phyloP scores from a whole-genome alignment of 176 grass and related monocot species.

The Phoenix roebelenii region DNA sequence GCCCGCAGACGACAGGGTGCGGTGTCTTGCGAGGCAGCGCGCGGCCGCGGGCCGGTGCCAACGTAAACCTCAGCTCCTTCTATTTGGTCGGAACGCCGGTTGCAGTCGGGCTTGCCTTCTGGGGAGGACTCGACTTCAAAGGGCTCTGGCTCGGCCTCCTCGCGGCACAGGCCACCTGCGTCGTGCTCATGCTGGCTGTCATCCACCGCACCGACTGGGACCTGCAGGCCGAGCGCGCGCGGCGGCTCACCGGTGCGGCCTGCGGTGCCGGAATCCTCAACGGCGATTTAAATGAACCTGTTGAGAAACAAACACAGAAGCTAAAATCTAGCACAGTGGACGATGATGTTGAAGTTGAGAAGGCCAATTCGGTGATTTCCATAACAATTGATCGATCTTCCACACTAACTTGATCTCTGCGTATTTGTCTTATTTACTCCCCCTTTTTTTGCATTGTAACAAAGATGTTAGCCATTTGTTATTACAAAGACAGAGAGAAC shows the following conservation, averaged over 20 bases:
- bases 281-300: no score
- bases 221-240: slow-evolving; percentile 44
- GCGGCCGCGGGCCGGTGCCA: slow-evolving; percentile 61
- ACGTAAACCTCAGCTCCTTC: slow-evolving; percentile 76
- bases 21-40: slow-evolving; percentile 85
- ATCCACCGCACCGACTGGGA: slow-evolving; percentile 62
- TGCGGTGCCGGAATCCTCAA: not conserved
- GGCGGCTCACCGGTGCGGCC: slow-evolving; percentile 39
- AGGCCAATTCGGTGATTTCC: no score
- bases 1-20: slow-evolving; percentile 92
- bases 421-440: no score
- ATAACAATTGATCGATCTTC: no score
- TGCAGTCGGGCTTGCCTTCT: slow-evolving; percentile 66
- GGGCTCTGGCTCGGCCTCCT: slow-evolving; percentile 93
- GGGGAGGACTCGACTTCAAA: slow-evolving; percentile 42
- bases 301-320: no score
- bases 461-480: no score
- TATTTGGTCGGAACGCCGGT: slow-evolving; percentile 80
- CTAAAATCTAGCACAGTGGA: no score
- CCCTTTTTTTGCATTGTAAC: no score
- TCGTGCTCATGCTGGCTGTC: slow-evolving; percentile 56
- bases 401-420: no score
- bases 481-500: no score
- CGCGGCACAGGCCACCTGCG: slow-evolving; percentile 64
- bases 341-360: no score